Evolutionary conservation across 2,329 filamentous ascomycete genomes (phyloP), one percentile per base, ranked within the genome.

Genomic region (Pyrenophora graminea): DNA sequence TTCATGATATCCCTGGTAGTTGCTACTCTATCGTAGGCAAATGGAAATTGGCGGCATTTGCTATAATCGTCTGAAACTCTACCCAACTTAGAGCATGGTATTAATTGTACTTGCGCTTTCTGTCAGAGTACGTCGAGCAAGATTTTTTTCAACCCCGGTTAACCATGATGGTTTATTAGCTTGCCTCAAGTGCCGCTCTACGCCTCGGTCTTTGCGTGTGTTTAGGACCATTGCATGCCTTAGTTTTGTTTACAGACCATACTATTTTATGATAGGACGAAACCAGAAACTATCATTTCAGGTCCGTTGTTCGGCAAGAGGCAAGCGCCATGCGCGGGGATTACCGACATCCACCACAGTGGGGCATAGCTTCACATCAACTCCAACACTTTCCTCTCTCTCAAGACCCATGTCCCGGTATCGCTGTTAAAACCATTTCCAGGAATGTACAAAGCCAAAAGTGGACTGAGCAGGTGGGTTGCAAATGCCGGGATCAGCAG

Each of bases 1-100:
- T 51, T 56, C 39, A 54, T 55, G 49, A 62, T 63, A 58, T 62
- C 55, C 56, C 51, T 41, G 19, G 25, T 46, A 41, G 25, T 48
- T 48, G 49, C 34, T 41, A 52, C 42, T 51, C 41, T 38, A 41
- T 32, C 19, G 23, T 42, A 5, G 34, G 25, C 42, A 31, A 25
- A 9, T 13, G 9, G 25, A 32, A 36, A 9, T 30, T 30, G 9
- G 27, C 3, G 55, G 32, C 32, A 39, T 42, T 40, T 34, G 15
- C 47, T 49, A 18, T 34, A 44, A 17, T 37, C 19, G 49, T 32
- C 9, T 32, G 37, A 13, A 40, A 32, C 12, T 37, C 33, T 39
- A 30, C 45, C 42, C 31, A 15, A 48, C 45, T 37, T 37, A 19
- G 13, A 36, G 9, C 42, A 34, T 37, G 33, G 6, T 10, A 23